Evolutionary conservation across 768 basidiomycete species (phyloP), one percentile per base, ranked within the genome.

Genomic region (Lyophyllum atratum): DNA sequence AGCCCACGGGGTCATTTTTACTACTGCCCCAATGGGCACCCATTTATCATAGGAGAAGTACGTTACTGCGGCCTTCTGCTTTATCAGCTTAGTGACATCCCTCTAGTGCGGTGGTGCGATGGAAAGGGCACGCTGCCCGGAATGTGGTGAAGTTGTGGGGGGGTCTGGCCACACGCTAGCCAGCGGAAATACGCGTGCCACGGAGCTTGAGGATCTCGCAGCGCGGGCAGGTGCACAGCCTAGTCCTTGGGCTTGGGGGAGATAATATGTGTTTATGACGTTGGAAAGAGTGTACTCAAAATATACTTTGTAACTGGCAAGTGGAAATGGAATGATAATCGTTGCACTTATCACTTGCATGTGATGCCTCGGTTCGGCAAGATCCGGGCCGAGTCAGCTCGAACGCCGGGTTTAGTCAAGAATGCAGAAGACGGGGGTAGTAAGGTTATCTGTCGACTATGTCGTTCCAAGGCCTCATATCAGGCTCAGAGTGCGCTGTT

Each of bases 401-500:
- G 22, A 22, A 29, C 25, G 40, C 50, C 39, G 10, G 11, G 51
- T 58, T 51, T 40, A 48, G 42, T 54, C n/a, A 15, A 34, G 14
- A 37, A n/a, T n/a, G 26, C 33, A 21, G 17, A 11, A 26, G n/a
- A 10, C n/a, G 21, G 14, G 14, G 17, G n/a, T 17, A 24, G 24
- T 25, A 52, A 19, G 28, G 15, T 37, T 28, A 22, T 21, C 31
- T 54, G 25, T 43, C 22, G 50, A 22, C 21, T 49, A 91, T 91
- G 89, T 89, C 90, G 22, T 77, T 92, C 53, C 88, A 90, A 76
- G 80, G 86, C 55, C 77, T 94, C 39, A 83, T 94, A 59, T 93
- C 92, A 56, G 95, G 93, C 55, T 83, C 93, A 43, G 96, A 98
- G 74, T 97, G 95, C 72, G 90, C 89, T 12, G 82, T 86, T 19